A percentile compares a stretch with the other conserved stretches of the same genome.
Conservation (phyloP, 176 grass and related monocot genomes). For the Aegilops speltoides region DNA sequence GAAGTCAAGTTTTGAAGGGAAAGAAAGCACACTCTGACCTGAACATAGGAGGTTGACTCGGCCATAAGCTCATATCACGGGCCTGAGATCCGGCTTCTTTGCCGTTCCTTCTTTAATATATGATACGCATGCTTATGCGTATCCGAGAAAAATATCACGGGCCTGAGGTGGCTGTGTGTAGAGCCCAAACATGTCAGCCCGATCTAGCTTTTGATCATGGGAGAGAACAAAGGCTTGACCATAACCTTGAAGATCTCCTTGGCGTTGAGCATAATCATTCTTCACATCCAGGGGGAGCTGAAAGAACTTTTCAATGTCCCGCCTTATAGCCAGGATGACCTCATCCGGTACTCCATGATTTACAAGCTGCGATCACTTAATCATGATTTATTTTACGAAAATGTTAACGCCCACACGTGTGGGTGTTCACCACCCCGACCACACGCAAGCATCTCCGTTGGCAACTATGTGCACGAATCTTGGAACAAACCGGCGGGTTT, state of each 20-base stretch:
- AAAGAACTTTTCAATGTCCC: slow-evolving; percentile 56
- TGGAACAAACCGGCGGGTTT: too few relatives aligned
- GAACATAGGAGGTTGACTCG: slow-evolving; percentile 28
- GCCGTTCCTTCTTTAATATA: too few relatives aligned
- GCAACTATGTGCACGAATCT: too few relatives aligned
- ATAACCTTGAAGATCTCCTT: slow-evolving; percentile 67
- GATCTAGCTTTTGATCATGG: slow-evolving; percentile 83
- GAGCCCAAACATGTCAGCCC: slow-evolving; percentile 79
- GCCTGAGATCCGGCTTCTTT: not conserved
- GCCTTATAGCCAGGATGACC: slow-evolving; percentile 59
- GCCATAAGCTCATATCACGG: slow-evolving; percentile 43
- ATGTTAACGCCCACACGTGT: too few relatives aligned
- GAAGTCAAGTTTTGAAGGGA: too few relatives aligned
- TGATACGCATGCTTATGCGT: too few relatives aligned
- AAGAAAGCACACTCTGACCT: slow-evolving; percentile 22
- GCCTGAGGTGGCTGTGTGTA: slow-evolving; percentile 44
- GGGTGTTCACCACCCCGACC: too few relatives aligned
- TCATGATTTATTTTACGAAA: too few relatives aligned
- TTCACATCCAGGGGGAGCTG: slow-evolving; percentile 78
- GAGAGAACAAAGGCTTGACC: slow-evolving; percentile 82
- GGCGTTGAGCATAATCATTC: slow-evolving; percentile 62
- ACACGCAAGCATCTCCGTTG: too few relatives aligned
- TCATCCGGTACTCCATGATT: slow-evolving; percentile 62
- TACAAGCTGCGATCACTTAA: slow-evolving; percentile 42
- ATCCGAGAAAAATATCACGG: not conserved